Evolutionary conservation across 2,329 filamentous ascomycete species (phyloP).

Genomic region (Penicillium sp.): DNA sequence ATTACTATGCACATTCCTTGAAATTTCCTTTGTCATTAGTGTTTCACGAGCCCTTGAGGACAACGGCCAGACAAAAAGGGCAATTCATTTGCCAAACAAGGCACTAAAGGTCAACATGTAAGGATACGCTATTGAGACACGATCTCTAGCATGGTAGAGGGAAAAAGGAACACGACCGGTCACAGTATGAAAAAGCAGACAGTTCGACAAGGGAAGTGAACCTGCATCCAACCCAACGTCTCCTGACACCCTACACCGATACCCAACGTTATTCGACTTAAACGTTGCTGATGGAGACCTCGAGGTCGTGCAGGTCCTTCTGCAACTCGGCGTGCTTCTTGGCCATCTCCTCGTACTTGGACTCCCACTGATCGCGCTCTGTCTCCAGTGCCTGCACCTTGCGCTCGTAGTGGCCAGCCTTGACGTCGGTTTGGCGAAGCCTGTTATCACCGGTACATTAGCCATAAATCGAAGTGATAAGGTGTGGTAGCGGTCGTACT

Average conservation of each 20-base stretch:
- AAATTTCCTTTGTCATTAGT: constrained; percentile 3
- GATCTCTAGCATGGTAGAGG: constrained; percentile 15
- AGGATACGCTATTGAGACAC: constrained; percentile 20
- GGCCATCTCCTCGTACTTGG: constrained; percentile 96
- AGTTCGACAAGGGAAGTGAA: constrained; percentile 24
- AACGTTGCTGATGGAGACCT: constrained; percentile 89
- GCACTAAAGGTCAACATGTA: constrained; percentile 16
- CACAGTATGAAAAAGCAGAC: constrained; percentile 28
- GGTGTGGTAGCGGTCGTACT: constrained; percentile 61
- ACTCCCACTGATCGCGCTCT: constrained; percentile 90
- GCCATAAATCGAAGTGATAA: constrained; percentile 4
- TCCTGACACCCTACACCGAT: constrained; percentile 31
- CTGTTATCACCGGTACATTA: constrained; percentile 50
- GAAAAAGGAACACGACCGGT: constrained; percentile 25
- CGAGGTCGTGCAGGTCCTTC: constrained; percentile 90
- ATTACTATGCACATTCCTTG: constrained; percentile 2
- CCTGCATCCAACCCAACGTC: constrained; percentile 28
- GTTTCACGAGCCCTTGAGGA: constrained; percentile 9
- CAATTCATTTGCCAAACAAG: constrained; percentile 16
- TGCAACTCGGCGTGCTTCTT: constrained; percentile 81
- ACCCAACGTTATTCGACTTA: constrained; percentile 50
- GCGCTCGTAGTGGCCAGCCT: constrained; percentile 98
- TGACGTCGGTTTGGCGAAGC: constrained; percentile 98
- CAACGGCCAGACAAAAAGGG: constrained; percentile 9
- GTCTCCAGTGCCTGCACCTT: constrained; percentile 96